phyloP scores from a whole-genome alignment of 1,284 basidiomycete species.

The Farysia itapuensis region DNA sequence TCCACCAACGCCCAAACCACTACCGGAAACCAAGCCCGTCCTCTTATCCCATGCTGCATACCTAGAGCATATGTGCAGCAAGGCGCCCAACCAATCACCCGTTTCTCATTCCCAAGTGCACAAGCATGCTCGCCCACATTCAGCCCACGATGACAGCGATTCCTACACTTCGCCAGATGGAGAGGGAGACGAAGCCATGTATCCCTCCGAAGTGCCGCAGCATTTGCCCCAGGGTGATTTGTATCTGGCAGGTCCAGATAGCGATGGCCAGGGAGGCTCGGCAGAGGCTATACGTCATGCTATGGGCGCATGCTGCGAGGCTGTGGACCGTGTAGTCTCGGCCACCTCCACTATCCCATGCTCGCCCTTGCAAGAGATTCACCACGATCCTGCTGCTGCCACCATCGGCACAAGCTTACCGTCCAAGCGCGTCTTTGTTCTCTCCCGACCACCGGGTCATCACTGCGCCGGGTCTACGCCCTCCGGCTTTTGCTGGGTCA shows the following conservation, averaged over 20 bases:
- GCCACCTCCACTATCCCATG: constrained; percentile 1
- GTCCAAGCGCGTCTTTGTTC: constrained; percentile 53
- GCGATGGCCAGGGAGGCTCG: constrained; percentile 38
- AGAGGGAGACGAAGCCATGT: constrained; percentile 46
- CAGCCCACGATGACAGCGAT: constrained; percentile 20
- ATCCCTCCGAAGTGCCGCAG: constrained; percentile 47
- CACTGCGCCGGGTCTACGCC: constrained; percentile 63
- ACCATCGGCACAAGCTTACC: constrained; percentile 4
- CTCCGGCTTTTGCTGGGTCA: constrained; percentile 84
- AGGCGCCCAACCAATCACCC: constrained; percentile 25
- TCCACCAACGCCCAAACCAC: not conserved
- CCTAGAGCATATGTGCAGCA: constrained; percentile 22
- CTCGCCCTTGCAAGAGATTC: constrained; percentile 7
- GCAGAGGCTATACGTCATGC: constrained; percentile 52
- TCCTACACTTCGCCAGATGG: constrained; percentile 40
- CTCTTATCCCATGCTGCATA: constrained; percentile 38
- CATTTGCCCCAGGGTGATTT: constrained; percentile 54
- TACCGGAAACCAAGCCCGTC: not conserved
- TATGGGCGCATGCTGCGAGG: constrained; percentile 51
- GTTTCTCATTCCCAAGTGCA: constrained; percentile 2
- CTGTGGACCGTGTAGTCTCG: constrained; percentile 50
- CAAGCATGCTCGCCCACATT: not conserved
- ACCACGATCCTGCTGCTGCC: constrained; percentile 1
- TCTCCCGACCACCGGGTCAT: constrained; percentile 58
- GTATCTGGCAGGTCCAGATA: constrained; percentile 48